phyloP scores from a whole-genome alignment of 306 rosid species.

The Arachis hypogaea region DNA sequence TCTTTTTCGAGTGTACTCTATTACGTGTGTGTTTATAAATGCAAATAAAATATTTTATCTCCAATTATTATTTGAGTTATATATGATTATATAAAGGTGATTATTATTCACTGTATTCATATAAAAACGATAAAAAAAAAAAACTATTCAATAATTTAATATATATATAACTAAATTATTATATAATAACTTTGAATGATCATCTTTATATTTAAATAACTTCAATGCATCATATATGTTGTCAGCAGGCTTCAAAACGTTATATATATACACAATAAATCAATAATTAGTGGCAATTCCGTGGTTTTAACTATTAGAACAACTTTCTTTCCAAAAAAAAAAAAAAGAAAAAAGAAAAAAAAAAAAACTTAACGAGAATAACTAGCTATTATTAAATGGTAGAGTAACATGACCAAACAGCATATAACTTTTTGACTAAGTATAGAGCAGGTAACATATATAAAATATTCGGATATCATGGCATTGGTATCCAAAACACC shows the following conservation, averaged over 20 bases:
- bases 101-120: too few species aligned
- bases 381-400: conserved; percentile 15
- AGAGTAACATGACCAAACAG: conserved; percentile 44
- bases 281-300: conserved; percentile 21
- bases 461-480: background rate
- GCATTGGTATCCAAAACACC: conserved; percentile 2
- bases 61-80: background rate
- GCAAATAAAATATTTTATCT: conserved; percentile 6
- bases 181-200: too few species aligned
- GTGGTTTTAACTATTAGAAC: background rate
- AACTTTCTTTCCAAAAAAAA: too few species aligned
- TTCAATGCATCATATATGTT: conserved; percentile 19
- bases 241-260: conserved; percentile 7
- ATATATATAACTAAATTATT: too few species aligned
- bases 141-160: too few species aligned
- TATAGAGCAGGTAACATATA: background rate
- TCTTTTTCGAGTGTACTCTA: too few species aligned
- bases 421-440: conserved; percentile 45
- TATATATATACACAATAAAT: background rate
- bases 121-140: too few species aligned
- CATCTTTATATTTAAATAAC: too few species aligned
- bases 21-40: background rate
- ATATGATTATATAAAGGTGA: background rate
- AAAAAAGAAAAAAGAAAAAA: too few species aligned
- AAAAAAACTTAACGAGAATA: conserved; percentile 4